Percentiles rank a stretch among this genome's conserved stretches.
Evolutionary conservation across 2,329 filamentous ascomycete species (phyloP).

Genomic region (Alternaria hordeiaustralica): DNA sequence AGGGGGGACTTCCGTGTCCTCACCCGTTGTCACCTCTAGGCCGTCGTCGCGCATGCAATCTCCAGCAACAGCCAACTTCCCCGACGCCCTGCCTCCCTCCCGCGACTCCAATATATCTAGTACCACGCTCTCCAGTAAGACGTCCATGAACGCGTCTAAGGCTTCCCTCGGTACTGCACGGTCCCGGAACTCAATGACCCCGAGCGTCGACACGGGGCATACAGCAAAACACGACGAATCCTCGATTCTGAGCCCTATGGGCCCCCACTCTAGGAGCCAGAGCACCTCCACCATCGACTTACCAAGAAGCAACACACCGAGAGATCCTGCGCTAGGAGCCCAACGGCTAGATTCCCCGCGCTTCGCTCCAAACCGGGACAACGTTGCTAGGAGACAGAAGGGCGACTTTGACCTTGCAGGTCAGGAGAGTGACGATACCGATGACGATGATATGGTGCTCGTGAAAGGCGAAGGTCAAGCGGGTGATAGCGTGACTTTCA

Average conservation of each 20-base stretch:
- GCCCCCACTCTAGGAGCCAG: slow-evolving; percentile 30
- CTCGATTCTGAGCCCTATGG: slow-evolving; percentile 34
- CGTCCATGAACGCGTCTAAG: slow-evolving; percentile 31
- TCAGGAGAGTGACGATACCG: slow-evolving; percentile 42
- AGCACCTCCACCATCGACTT: slow-evolving; percentile 27
- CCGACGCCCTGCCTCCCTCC: slow-evolving; percentile 44
- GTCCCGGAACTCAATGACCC: slow-evolving; percentile 36
- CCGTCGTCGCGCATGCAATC: slow-evolving; percentile 49
- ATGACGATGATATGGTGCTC: slow-evolving; percentile 40
- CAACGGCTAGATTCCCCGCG: slow-evolving; percentile 25
- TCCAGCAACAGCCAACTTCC: slow-evolving; percentile 45
- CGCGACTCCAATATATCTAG: slow-evolving; percentile 43
- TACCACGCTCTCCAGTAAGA: slow-evolving; percentile 35
- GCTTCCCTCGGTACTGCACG: slow-evolving; percentile 26
- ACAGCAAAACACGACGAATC: slow-evolving; percentile 33
- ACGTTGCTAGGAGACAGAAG: slow-evolving; percentile 24
- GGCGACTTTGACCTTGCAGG: slow-evolving; percentile 33
- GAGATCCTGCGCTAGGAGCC: slow-evolving; percentile 17
- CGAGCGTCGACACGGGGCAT: slow-evolving; percentile 29
- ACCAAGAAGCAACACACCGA: slow-evolving; percentile 22
- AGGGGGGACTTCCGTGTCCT: slow-evolving; percentile 40
- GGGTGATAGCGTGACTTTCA: slow-evolving; percentile 29
- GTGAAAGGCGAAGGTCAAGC: slow-evolving; percentile 32
- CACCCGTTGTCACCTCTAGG: slow-evolving; percentile 45
- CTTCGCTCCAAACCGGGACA: slow-evolving; percentile 27